Conservation (phyloP, 495 filamentous ascomycete species). For the Echria macrotheca region DNA sequence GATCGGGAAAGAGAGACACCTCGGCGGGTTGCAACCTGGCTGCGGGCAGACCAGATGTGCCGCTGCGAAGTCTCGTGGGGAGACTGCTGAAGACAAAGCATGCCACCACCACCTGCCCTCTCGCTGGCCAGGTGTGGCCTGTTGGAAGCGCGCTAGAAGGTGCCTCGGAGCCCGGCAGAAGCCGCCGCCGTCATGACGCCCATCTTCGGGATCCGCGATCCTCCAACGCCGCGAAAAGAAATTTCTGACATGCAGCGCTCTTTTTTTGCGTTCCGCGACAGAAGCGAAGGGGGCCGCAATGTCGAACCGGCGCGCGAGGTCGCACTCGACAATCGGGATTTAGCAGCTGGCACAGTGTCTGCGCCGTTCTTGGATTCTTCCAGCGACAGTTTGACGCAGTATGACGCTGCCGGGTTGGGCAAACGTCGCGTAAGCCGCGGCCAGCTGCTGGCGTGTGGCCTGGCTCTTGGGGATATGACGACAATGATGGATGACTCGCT, state of each 20-base stretch:
- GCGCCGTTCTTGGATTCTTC: no score
- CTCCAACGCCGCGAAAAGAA: neutral
- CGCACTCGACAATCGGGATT: no score
- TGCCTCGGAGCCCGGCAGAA: constrained; percentile 8
- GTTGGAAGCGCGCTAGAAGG: constrained; percentile 2
- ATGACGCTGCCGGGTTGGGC: constrained; percentile 7
- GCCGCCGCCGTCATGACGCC: constrained; percentile 1
- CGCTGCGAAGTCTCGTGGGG: neutral
- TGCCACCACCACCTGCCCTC: constrained; percentile 5
- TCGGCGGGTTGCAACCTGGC: no score
- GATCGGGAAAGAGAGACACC: constrained; percentile 17
- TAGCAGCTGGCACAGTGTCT: no score
- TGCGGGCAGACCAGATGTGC: no score
- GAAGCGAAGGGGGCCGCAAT: no score
- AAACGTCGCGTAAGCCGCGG: no score
- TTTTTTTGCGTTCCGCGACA: no score
- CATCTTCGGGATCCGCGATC: neutral
- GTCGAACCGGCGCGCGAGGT: no score
- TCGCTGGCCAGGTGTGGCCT: constrained; percentile 6
- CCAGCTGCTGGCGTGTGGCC: no score
- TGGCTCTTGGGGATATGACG: neutral
- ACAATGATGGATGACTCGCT: constrained; percentile 15
- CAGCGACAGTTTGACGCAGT: constrained; percentile 11
- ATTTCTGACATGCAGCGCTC: neutral
- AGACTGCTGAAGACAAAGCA: no score